Base-by-base conservation (phyloP, 2,329 filamentous ascomycete species). In the Botrytis fragariae region DNA sequence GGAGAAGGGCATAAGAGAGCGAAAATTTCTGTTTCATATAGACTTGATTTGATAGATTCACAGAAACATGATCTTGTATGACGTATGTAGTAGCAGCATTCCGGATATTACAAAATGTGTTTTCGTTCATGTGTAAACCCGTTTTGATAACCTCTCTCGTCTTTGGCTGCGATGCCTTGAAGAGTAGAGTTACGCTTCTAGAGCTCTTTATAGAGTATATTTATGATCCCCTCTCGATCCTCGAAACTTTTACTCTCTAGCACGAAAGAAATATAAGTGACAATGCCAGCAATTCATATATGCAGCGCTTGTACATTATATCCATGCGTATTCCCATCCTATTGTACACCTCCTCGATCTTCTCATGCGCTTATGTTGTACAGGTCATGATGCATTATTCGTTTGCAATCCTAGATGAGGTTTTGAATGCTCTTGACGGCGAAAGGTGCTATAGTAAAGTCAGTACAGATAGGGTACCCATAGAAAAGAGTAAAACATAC, bases 381-480 rank as follows among this genome's bases (percentile, higher is more conserved):
- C 69, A 71, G 32, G 69, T 64, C 45, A 29, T 70, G 59, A 71
- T 63, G 67, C 39, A 44, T 44, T 48, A 35, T 57, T 42, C 35
- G 35, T 20, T n/a, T 71, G 37, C 18, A 45, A 39, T 70, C 71
- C 80, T 83, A 86, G 63, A 86, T 79, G 73, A 88, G 83, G 79
- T 86, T 87, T 78, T 83, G 84, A 71, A 86, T 83, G 76, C 85
- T 86, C 77, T 88, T 86, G 78, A 89, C 82, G 39, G 86, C 84
- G 79, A 88, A 88, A 3, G 87, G 87, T 74, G 87, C 87, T 88
- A 76, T 57, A 69, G 20, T 12, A 39, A 39, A 42, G 20, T 69
- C n/a, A 44, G 69, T 71, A 72, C 75, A 76, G 62, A n/a, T 63
- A 37, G 2, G 9, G 9, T 25, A 44, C 25, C 20, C 20, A 39